These are phyloP conservation scores for Diaporthe destruens DNA, from an alignment of 2,329 filamentous ascomycete species.

Conservation along the genomic window DNA sequence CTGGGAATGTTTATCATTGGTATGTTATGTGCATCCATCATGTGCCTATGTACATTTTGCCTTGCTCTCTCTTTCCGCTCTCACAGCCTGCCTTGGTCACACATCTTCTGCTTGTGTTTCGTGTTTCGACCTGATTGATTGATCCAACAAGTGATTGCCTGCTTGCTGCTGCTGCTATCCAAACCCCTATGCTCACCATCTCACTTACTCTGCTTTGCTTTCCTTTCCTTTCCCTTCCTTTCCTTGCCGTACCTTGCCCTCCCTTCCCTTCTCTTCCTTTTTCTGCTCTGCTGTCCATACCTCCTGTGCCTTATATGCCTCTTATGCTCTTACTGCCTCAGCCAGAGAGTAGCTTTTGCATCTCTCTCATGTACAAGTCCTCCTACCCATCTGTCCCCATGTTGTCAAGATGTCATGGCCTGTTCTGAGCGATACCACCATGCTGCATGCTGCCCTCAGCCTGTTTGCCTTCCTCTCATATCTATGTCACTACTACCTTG, in stretches of 20 bases:
- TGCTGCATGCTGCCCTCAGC: slow-evolving; percentile 33
- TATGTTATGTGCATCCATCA: slow-evolving; percentile 55
- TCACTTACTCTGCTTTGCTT: not conserved
- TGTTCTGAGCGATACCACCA: slow-evolving; percentile 6
- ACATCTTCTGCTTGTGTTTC: slow-evolving; percentile 12
- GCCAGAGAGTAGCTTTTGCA: not conserved
- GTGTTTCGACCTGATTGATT: slow-evolving; percentile 20
- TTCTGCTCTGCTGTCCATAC: not conserved
- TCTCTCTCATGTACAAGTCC: not conserved
- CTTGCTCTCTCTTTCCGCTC: not conserved
- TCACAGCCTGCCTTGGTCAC: not conserved
- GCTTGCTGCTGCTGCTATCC: slow-evolving; percentile 18
- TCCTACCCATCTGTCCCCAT: not conserved
- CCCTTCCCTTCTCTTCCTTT: not conserved
- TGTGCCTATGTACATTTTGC: slow-evolving; percentile 4
- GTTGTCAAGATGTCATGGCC: not conserved
- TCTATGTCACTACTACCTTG: slow-evolving; percentile 34
- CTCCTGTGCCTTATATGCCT: not conserved
- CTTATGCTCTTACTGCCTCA: not conserved
- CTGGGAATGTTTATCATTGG: slow-evolving; percentile 82
- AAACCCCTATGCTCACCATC: not conserved
- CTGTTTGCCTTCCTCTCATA: slow-evolving; percentile 22
- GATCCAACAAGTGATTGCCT: not conserved
- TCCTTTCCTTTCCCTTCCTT: not conserved
- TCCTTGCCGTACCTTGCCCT: not conserved